Conservation (phyloP, 352 stramenopile genomes). For the Aphanomyces cochlioides region DNA sequence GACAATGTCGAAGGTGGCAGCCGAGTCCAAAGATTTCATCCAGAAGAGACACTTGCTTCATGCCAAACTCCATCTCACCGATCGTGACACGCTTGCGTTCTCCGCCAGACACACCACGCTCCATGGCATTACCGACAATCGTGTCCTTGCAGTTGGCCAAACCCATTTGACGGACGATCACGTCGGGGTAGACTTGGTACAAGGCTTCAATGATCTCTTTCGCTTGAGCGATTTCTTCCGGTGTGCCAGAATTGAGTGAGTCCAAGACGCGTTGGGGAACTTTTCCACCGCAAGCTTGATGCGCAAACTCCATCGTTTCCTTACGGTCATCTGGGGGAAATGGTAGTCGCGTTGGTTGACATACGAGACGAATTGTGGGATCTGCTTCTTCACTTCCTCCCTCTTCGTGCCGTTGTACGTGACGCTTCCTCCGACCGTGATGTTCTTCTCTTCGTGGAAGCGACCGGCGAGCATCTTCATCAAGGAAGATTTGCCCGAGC, state of each 20-base stretch:
- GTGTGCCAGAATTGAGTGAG: constrained; percentile 38
- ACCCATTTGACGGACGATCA: constrained; percentile 51
- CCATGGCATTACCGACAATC: constrained; percentile 51
- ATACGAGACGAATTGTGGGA: constrained; percentile 48
- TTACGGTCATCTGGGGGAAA: constrained; percentile 84
- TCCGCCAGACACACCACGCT: constrained; percentile 72
- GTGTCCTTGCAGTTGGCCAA: constrained; percentile 52
- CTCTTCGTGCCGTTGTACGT: constrained; percentile 43
- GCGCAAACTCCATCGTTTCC: constrained; percentile 92
- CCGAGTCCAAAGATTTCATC: constrained; percentile 55
- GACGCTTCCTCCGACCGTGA: constrained; percentile 37
- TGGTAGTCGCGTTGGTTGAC: constrained; percentile 71
- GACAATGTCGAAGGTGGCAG: constrained; percentile 45
- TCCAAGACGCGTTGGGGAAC: constrained; percentile 44
- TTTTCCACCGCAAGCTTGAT: constrained; percentile 53
- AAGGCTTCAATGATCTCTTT: constrained; percentile 39
- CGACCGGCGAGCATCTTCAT: constrained; percentile 46
- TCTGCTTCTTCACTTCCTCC: constrained; percentile 34
- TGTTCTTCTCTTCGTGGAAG: constrained; percentile 31
- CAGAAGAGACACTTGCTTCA: constrained; percentile 45
- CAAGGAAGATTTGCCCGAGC: constrained; percentile 48
- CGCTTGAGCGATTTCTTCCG: constrained; percentile 39
- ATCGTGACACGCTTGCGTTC: constrained; percentile 90
- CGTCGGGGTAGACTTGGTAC: constrained; percentile 40
- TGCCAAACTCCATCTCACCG: constrained; percentile 78